These are phyloP conservation scores for Sporothrix protearum DNA, from an alignment of 2,329 filamentous ascomycete species.

Conservation along the genomic window DNA sequence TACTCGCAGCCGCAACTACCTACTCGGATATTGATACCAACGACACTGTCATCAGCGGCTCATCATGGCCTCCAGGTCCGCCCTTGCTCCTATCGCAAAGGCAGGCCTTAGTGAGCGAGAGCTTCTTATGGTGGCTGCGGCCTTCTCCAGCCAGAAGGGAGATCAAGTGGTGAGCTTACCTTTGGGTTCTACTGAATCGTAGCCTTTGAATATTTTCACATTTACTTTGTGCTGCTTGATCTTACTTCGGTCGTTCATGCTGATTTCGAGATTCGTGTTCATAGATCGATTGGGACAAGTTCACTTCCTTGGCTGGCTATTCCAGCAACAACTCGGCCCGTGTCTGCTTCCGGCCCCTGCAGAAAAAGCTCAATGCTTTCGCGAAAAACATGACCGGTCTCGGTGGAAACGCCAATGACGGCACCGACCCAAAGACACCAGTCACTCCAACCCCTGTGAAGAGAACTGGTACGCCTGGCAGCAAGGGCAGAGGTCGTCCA, in stretches of 20 bases:
- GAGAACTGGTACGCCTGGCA: background rate
- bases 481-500: background rate
- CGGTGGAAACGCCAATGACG: background rate
- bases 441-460: background rate
- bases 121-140: constrained; percentile 23
- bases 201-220: background rate
- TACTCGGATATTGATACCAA: background rate
- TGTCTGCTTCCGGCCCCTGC: constrained; percentile 59
- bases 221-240: background rate
- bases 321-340: constrained; percentile 25
- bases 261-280: background rate
- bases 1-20: background rate
- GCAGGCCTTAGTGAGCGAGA: constrained; percentile 25
- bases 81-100: background rate
- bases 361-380: constrained; percentile 48
- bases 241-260: background rate
- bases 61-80: background rate
- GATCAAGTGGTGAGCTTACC: constrained; percentile 14
- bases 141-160: constrained; percentile 19
- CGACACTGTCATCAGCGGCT: background rate
- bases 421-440: background rate
- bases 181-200: background rate
- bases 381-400: constrained; percentile 28
- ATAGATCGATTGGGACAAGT: constrained; percentile 27
- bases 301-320: constrained; percentile 26